Percentiles rank a stretch among this genome's conserved stretches.
Evolutionary conservation across 2,329 filamentous ascomycete species (phyloP).

Genomic region (Xylaria sp.): DNA sequence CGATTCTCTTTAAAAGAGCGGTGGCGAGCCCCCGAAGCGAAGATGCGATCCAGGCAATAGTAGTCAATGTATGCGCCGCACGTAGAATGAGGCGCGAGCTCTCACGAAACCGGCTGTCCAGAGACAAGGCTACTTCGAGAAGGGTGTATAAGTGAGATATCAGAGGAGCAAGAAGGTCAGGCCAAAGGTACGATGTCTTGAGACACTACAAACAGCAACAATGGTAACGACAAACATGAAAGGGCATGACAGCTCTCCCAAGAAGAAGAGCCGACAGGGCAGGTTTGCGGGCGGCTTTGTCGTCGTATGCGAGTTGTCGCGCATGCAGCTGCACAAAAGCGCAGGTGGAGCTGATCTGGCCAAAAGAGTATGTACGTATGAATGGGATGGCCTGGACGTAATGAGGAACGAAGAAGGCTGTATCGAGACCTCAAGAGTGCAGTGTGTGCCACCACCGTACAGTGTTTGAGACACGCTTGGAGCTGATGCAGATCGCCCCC

Average conservation of each 20-base stretch:
- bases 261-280: constrained; percentile 21
- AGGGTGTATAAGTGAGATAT: constrained; percentile 1
- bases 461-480: background rate
- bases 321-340: constrained; percentile 25
- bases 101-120: constrained; percentile 5
- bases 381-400: background rate
- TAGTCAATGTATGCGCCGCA: constrained; percentile 10
- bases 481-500: background rate
- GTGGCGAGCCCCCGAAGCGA: constrained; percentile 2
- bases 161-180: constrained; percentile 2
- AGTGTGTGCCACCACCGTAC: background rate
- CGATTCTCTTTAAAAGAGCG: constrained; percentile 8
- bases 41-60: constrained; percentile 10
- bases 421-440: background rate
- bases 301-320: constrained; percentile 32
- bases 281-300: constrained; percentile 26
- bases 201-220: constrained; percentile 24
- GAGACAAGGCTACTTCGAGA: constrained; percentile 4
- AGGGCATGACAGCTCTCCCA: constrained; percentile 5
- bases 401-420: background rate
- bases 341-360: constrained; percentile 16
- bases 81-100: constrained; percentile 13
- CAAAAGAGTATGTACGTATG: constrained; percentile 13
- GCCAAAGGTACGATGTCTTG: constrained; percentile 15
- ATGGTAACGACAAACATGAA: constrained; percentile 19